Evolutionary conservation across 352 stramenopile genomes (phyloP).

Genomic region (Pythium myriotylum): DNA sequence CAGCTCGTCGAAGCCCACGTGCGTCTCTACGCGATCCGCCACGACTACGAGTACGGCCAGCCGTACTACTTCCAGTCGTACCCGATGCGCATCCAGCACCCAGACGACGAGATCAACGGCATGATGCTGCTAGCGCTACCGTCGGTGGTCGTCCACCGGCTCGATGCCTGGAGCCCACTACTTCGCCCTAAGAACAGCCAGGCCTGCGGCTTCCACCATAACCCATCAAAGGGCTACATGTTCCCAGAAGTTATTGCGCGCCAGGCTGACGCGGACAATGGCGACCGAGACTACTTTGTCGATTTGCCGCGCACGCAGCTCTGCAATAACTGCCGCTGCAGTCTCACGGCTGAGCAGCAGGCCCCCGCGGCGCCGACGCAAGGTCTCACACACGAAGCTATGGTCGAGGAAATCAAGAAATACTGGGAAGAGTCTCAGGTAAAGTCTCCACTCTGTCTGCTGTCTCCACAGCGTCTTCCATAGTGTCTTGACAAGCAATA

Average conservation of each 20-base stretch:
- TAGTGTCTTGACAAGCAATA: not conserved
- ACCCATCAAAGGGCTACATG: constrained; percentile 59
- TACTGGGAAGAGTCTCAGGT: constrained; percentile 82
- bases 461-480: not conserved
- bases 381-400: constrained; percentile 31
- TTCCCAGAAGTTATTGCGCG: constrained; percentile 70
- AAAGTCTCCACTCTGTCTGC: no score
- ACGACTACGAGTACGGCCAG: constrained; percentile 65
- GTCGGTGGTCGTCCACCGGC: constrained; percentile 92
- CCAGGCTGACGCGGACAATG: constrained; percentile 60
- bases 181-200: constrained; percentile 62
- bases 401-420: constrained; percentile 62
- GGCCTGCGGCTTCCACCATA: constrained; percentile 61
- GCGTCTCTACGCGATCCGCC: constrained; percentile 92
- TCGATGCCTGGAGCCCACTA: constrained; percentile 92
- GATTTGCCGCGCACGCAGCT: constrained; percentile 27
- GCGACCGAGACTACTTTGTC: constrained; percentile 58
- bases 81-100: constrained; percentile 92
- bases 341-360: constrained; percentile 18
- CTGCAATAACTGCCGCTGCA: constrained; percentile 53
- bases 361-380: constrained; percentile 20
- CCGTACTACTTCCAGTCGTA: constrained; percentile 92
- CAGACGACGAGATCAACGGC: constrained; percentile 91
- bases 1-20: constrained; percentile 95
- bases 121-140: constrained; percentile 90